Evolutionary conservation across 371 early-diverging fungal species (phyloP).

Genomic region (Rhizopus arrhizus): DNA sequence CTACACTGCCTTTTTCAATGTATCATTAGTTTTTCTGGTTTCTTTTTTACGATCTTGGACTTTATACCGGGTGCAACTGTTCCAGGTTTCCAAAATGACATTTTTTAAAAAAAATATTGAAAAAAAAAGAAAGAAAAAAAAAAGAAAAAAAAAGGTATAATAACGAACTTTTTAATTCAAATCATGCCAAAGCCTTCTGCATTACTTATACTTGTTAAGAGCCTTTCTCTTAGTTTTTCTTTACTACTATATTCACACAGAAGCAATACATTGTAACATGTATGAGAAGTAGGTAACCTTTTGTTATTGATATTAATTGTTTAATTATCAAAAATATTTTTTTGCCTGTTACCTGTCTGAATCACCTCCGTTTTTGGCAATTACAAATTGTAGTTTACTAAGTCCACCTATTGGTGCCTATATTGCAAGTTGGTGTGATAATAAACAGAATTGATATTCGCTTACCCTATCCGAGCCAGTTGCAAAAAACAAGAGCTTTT

Average conservation of each 20-base stretch:
- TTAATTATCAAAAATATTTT: not conserved
- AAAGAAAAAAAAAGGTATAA: not conserved
- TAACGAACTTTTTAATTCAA: not conserved
- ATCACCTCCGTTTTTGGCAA: conserved; percentile 98
- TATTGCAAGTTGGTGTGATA: conserved; percentile 47
- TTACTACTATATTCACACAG: conserved; percentile 85
- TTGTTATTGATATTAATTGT: not conserved
- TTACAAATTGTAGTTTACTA: conserved; percentile 88
- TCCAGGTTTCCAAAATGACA: conserved; percentile 72
- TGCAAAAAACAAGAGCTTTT: conserved; percentile 92
- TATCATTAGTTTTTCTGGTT: not conserved
- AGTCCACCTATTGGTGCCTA: conserved; percentile 94
- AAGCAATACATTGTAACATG: conserved; percentile 92
- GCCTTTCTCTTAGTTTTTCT: conserved; percentile 75
- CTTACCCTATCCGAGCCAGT: conserved; percentile 94
- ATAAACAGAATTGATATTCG: not conserved
- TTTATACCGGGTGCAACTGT: conserved; percentile 62
- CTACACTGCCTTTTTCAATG: conserved; percentile 54
- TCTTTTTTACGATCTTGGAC: too few relatives aligned
- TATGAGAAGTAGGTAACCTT: conserved; percentile 76
- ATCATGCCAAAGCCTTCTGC: conserved; percentile 87
- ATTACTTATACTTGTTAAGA: conserved; percentile 82
- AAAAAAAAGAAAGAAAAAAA: not conserved
- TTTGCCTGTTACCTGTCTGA: conserved; percentile 56
- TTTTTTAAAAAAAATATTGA: conserved; percentile 16